Evolutionary conservation across 1,284 basidiomycete genomes (phyloP), one percentile per base, ranked within the genome.

Genomic region (Ceratobasidium papillatum): DNA sequence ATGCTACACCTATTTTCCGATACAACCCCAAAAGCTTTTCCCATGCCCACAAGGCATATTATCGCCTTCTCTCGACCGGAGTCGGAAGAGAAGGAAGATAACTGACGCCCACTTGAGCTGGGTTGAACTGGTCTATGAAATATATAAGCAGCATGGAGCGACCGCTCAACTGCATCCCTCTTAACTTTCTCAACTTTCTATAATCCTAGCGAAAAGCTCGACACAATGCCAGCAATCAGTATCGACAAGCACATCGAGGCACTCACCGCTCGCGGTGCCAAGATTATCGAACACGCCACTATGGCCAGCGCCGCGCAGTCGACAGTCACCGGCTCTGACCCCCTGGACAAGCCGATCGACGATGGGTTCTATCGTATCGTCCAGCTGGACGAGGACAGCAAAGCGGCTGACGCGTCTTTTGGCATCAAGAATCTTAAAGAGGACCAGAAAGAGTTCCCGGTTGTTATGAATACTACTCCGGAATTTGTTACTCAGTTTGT

Each of bases 291-390:
- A 17, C 45, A 47, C 45, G 19, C 45, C 4, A 47, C 45, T n/a
- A 17, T 11, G 19, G 9, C 19, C 19, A 47, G 9, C 9, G 54
- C 54, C 8, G 12, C 8, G 30, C 14, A 58, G 36, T 30, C 54
- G 2, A 34, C 12, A 14, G 30, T 30, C 30, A 34, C 27, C 3
- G 54, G 54, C 30, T 58, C 32, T 34, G 19, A 58, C 32, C 54
- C 54, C 1, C 54, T 58, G 14, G 19, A 32, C 1, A 19, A 30
- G 7, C 30, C 9, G 14, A 36, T 58, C 14, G 12, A 17, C 32
- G 54, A 58, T n/a, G 54, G 54, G 2, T 58, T 36, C 32, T 58
- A 58, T n/a, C 54, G 54, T 14, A 58, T 36, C 32, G 17, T 58
- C 17, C 54, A 58, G 32, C 32, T 34, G 2, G 30, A 34, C 9